Evolutionary conservation across 805 yeast genomes (phyloP), one percentile per base, ranked within the genome.

Genomic region (Barnettozyma pratensis): DNA sequence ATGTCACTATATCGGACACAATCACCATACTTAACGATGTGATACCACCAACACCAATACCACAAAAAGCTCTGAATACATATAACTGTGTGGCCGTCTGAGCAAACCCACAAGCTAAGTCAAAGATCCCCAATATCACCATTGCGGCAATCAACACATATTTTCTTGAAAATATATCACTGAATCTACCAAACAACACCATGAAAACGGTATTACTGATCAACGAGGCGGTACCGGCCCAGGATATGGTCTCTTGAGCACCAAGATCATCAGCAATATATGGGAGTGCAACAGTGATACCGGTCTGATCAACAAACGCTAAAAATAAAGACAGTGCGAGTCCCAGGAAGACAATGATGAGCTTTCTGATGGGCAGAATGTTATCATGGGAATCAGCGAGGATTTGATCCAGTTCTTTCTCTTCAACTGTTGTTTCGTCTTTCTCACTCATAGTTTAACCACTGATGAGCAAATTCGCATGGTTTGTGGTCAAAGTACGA

Each of bases 151-250:
- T 52, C 44, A 79, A 57, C 7, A 77, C 68, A 41, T 56, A 54
- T 50, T 77, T 79, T 41, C 84, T 59, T 8, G 80, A 80, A 54
- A 78, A 77, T 11, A 80, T 78, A 57, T 79, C 84, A 4, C 80
- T 69, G 12, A 79, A 57, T 41, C 84, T 65, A 1, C 83, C 84
- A 46, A 74, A 72, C 14, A 77, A 58, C 5, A 77, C 75, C 60
- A 75, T 81, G 52, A 77, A 76, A 5, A 71, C 73, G 8, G 79
- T 70, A 46, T 74, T 76, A 7, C 80, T 77, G 46, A 79, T 71
- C 29, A 78, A 60, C 5, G 73, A 59, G 3, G 83, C 71, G 0
- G 84, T 76, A 38, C 81, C 82, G 0, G 81, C 82, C 85, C 85
- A 79, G 42, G 78, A 71, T 40, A 79, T 76, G 1, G 80, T 71